Base-by-base conservation (phyloP, 306 rosid species). In the Macrotyloma uniflorum region DNA sequence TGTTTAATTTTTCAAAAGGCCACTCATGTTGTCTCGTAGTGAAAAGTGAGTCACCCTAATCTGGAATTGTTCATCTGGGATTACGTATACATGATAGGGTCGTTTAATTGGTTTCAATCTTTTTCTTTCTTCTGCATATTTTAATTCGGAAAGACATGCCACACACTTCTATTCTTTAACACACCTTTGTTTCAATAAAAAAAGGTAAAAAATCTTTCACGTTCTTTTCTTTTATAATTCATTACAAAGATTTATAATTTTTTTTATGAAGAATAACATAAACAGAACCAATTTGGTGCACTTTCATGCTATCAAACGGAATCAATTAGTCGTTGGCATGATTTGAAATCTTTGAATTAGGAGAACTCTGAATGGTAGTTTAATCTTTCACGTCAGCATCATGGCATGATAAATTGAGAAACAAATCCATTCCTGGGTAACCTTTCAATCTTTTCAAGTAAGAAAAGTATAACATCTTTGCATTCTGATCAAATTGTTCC, bases 21-120 rank as follows among this genome's bases (percentile, higher is more conserved):
- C 67, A 62, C 76, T 74, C 71, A 30, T 9, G 33, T 85, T 86
- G 80, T 77, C 83, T 63, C 33, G n/a, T 69, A 53, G 66, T 70
- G 78, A 18, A 55, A n/a, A 46, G 36, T 33, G 83, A 72, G 74
- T 84, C 85, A 65, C 64, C 77, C 85, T 49, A 69, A 79, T 84
- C 76, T 46, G 46, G 33, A 28, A 26, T 61, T 70, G 67, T 75
- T 66, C 67, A 24, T 40, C 32, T 38, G 47, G 69, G 72, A 80
- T 72, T 55, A 57, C 67, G 63, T 24, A 69, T 15, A 20, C 75
- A 80, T 67, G 79, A 58, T 23, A 24, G 42, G 81, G 66, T 61
- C 78, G 87, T 82, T 88, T 77, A 73, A 69, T 72, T 77, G 70
- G 85, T 74, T 84, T 53, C 58, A 69, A 85, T 45, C 71, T 16